Evolutionary conservation across 2,329 filamentous ascomycete species (phyloP).

Genomic region (Cladosporium sphaerospermum): DNA sequence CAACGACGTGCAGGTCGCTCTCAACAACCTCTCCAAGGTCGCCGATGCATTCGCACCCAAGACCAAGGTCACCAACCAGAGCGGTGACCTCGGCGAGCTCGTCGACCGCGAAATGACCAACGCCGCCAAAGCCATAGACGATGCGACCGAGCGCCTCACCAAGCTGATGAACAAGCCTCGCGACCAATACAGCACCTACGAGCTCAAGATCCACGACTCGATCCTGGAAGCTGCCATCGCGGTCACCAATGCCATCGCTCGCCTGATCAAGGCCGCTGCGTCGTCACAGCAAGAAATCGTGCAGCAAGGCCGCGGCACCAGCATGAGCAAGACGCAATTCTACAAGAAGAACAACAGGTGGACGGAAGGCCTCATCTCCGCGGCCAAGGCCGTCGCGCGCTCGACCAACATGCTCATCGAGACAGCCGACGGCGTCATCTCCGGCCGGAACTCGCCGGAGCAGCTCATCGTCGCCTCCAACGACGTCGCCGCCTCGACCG

Average conservation of each 20-base stretch:
- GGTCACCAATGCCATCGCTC: slow-evolving; percentile 87
- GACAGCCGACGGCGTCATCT: slow-evolving; percentile 93
- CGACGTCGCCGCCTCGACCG: slow-evolving; percentile 90
- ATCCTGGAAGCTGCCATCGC: slow-evolving; percentile 90
- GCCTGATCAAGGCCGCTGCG: slow-evolving; percentile 91
- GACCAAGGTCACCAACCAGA: slow-evolving; percentile 70
- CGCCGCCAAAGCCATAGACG: slow-evolving; percentile 90
- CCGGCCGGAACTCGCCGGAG: slow-evolving; percentile 84
- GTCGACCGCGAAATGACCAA: slow-evolving; percentile 89
- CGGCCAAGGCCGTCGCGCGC: slow-evolving; percentile 88
- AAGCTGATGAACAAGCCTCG: slow-evolving; percentile 96
- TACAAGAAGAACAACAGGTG: slow-evolving; percentile 99
- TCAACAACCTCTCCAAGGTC: slow-evolving; percentile 89
- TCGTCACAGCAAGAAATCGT: slow-evolving; percentile 95
- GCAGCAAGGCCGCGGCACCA: slow-evolving; percentile 76
- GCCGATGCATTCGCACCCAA: slow-evolving; percentile 88
- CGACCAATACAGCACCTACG: slow-evolving; percentile 91
- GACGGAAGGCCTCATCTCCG: slow-evolving; percentile 96
- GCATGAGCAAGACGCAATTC: slow-evolving; percentile 73
- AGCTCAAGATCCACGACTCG: slow-evolving; percentile 90
- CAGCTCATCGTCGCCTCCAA: slow-evolving; percentile 98
- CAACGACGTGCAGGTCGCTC: slow-evolving; percentile 87
- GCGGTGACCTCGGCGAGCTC: slow-evolving; percentile 84
- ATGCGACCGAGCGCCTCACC: slow-evolving; percentile 78
- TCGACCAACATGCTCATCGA: slow-evolving; percentile 96